Evolutionary conservation across 1,284 basidiomycete species (phyloP).

Genomic region (Fistulinella cinereoalba): DNA sequence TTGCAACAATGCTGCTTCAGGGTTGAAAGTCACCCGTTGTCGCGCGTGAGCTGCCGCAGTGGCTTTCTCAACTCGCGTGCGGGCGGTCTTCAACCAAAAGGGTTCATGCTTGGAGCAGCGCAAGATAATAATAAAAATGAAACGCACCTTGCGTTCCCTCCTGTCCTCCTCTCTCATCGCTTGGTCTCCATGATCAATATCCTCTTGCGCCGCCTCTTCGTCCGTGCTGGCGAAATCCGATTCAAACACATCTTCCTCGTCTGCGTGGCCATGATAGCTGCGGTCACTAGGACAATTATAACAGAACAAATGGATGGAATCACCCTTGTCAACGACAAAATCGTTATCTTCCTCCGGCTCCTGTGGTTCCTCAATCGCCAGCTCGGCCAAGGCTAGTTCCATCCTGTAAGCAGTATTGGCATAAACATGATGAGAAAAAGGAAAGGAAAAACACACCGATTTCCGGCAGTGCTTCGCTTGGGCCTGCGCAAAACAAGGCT

Average conservation of each 20-base stretch:
- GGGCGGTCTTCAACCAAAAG: slow-evolving; percentile 43
- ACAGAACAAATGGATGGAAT: not conserved
- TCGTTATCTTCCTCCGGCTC: slow-evolving; percentile 72
- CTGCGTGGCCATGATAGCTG: slow-evolving; percentile 35
- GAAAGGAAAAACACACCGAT: slow-evolving; percentile 44
- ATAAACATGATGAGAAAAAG: not conserved
- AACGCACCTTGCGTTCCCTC: slow-evolving; percentile 50
- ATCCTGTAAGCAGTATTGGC: slow-evolving; percentile 44
- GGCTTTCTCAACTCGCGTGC: slow-evolving; percentile 54
- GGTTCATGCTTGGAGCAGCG: too few species aligned
- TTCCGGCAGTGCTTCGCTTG: slow-evolving; percentile 70
- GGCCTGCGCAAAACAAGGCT: slow-evolving; percentile 57
- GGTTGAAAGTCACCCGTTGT: slow-evolving; percentile 62
- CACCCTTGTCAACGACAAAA: slow-evolving; percentile 62
- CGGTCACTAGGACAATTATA: not conserved
- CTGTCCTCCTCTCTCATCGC: slow-evolving; percentile 60
- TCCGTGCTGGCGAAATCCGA: slow-evolving; percentile 83
- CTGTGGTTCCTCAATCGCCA: slow-evolving; percentile 56
- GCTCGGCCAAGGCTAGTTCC: slow-evolving; percentile 71
- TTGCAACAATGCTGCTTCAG: slow-evolving; percentile 32
- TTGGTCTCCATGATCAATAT: slow-evolving; percentile 54
- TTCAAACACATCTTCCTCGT: slow-evolving; percentile 75
- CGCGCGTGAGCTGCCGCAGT: slow-evolving; percentile 64
- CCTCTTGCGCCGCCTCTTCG: slow-evolving; percentile 59
- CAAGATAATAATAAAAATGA: not conserved